Base-by-base conservation (phyloP, 2,329 filamentous ascomycete species). In the Pseudogymnoascus sp. region DNA sequence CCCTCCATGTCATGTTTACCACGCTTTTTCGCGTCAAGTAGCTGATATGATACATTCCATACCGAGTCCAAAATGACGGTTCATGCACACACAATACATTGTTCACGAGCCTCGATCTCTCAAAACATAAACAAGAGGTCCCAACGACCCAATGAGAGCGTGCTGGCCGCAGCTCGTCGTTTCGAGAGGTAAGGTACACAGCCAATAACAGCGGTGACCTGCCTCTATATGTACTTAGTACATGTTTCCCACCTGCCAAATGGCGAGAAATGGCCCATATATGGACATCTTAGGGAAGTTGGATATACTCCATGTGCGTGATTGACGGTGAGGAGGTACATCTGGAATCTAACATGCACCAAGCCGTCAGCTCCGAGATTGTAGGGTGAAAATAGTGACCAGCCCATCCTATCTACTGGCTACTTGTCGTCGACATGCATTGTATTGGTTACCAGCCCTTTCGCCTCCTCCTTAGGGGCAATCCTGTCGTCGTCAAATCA, bases 321-420 rank as follows among this genome's bases (percentile, higher is more conserved):
- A 55, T n/a, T 55, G 48, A 55, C 48, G 48, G 48, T 55, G 29
- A 55, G 27, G 18, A 9, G 45, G 48, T 55, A 55, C 48, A 55
- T 55, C 48, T 55, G 15, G 48, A 55, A 55, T 35, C 29, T 33
- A 55, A 33, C 48, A 55, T 55, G 29, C 48, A 55, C 29, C 48
- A 55, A 55, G 48, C 48, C 48, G 48, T 33, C 48, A 55, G 18
- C 48, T 55, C 48, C 48, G 48, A 55, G 29, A 55, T 55, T 55
- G 48, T 21, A 55, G 8, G 45, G 9, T 21, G 12, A 29, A 55
- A 55, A n/a, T n/a, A 29, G 48, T 55, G 29, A 7, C 48, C 29
- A 55, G 48, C n/a, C 48, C 12, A 33, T 18, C 48, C n/a, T 55
- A 4, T 12, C 48, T 55, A 55, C 48, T 55, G 48, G 48, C 48